Base-by-base conservation (phyloP, 2,329 filamentous ascomycete species). In the Pestalotiopsis sp. region DNA sequence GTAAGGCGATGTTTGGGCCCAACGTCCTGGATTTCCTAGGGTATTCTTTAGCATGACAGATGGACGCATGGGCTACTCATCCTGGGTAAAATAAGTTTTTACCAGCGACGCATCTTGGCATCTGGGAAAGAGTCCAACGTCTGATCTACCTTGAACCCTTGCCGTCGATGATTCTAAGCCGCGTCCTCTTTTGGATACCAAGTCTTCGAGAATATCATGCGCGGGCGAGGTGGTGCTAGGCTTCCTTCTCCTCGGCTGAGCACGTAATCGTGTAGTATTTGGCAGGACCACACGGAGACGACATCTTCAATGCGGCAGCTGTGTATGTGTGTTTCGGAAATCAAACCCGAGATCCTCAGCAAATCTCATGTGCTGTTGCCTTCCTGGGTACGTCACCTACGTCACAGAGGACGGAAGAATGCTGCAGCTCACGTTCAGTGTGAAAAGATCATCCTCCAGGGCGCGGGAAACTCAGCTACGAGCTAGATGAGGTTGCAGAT, bases 291-390 rank as follows among this genome's bases (percentile, higher is more conserved):
- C n/a, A 9, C 9, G 45, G 45, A 20, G 45, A 23, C 45, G 20
- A 3, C n/a, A 52, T 17, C 45, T n/a, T 52, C n/a, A 12, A 39
- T 39, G 59, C 17, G 38, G n/a, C 14, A 36, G 38, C 31, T 36
- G 31, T 9, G 31, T 36, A 1, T 55, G 25, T 65, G 63, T 65
- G 71, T 72, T 72, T 72, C 66, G 69, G 36, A 71, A 71, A 72
- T 72, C 70, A 69, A 72, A 71, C 66, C 68, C 66, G 39, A 66
- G 25, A 67, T 68, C 65, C 66, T 69, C 57, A 66, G 69, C 55
- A 65, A 69, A 69, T 68, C 70, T 71, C 20, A 20, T 59, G 12
- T 59, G 52, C 25, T 59, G 4, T 27, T 1, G 9, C 31, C 23
- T 27, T 9, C 3, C 57, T 14, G 2, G 31, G 31, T 36, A 36